A percentile compares a stretch with the other conserved stretches of the same genome.
These are phyloP conservation scores for Phytophthora meadii DNA, from an alignment of 352 stramenopile genomes.

Conservation along the genomic window DNA sequence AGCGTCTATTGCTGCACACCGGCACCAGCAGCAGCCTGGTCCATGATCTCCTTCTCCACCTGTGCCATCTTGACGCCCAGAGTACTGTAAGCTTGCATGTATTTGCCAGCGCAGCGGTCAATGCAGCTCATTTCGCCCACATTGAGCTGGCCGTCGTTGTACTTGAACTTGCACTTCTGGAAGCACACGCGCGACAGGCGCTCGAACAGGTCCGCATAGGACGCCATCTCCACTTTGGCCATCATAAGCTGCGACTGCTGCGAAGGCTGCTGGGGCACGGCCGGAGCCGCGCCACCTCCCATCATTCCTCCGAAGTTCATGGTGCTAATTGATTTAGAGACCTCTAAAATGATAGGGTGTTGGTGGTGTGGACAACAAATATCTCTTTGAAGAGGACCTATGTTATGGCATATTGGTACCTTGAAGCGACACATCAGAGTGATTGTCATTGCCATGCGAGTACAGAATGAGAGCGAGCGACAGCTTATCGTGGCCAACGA, in stretches of 20 bases:
- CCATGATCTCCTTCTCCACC: conserved; percentile 94
- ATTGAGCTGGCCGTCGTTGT: conserved; percentile 96
- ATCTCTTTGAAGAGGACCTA: conserved; percentile 4
- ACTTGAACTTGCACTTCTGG: conserved; percentile 96
- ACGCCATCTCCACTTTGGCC: conserved; percentile 93
- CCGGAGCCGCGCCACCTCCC: conserved; percentile 55
- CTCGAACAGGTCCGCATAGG: conserved; percentile 92
- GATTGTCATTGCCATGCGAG: conserved; percentile 38
- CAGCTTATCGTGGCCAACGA: conserved; percentile 72
- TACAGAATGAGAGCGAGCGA: conserved; percentile 42
- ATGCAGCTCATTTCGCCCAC: conserved; percentile 98
- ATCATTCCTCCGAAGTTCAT: conserved; percentile 88
- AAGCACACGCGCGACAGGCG: conserved; percentile 92
- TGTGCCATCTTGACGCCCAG: conserved; percentile 95
- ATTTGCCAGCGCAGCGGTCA: conserved; percentile 98
- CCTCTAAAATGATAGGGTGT: conserved; percentile 14
- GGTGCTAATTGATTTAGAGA: conserved; percentile 15
- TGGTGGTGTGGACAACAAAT: conserved; percentile 3
- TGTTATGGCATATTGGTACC: background rate
- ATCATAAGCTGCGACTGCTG: conserved; percentile 88
- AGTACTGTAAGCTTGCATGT: conserved; percentile 96
- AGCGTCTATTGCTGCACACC: conserved; percentile 49
- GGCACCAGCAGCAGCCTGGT: conserved; percentile 59
- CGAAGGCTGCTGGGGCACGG: conserved; percentile 53
- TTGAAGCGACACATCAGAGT: conserved; percentile 16